phyloP scores from a whole-genome alignment of 305 asterid species.

The Fraxinus floribunda region DNA sequence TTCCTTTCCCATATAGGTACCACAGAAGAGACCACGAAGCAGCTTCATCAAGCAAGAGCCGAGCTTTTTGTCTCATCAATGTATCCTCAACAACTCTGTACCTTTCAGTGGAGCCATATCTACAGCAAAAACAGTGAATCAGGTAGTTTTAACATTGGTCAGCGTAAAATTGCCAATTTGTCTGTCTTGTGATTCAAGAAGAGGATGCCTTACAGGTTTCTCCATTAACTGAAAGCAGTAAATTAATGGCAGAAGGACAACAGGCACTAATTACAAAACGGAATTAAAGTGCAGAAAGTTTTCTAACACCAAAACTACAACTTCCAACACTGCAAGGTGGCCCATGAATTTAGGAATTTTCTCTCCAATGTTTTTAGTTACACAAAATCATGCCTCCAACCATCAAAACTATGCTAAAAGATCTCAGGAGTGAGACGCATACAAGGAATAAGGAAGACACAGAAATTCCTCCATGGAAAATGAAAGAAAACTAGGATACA shows the following conservation, averaged over 20 bases:
- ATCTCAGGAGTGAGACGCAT: not conserved
- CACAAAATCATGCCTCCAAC: not conserved
- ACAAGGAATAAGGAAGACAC: not conserved
- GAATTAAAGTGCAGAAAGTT: not conserved
- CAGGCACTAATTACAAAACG: slow-evolving; percentile 4
- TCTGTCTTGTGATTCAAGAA: not conserved
- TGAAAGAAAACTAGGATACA: not conserved
- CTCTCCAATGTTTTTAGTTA: not conserved
- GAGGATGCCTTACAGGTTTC: slow-evolving; percentile 1
- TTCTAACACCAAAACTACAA: slow-evolving; percentile 8
- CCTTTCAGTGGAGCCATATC: slow-evolving; percentile 81
- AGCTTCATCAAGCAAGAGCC: slow-evolving; percentile 87
- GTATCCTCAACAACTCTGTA: slow-evolving; percentile 81
- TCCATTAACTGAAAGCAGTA: slow-evolving; percentile 1
- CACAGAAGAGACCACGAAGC: slow-evolving; percentile 99
- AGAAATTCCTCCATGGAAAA: not conserved
- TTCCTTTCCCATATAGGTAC: slow-evolving; percentile 93
- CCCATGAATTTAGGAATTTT: not conserved
- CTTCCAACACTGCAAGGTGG: not conserved
- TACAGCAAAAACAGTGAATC: slow-evolving; percentile 37
- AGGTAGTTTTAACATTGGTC: slow-evolving; percentile 8
- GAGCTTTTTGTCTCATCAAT: slow-evolving; percentile 85
- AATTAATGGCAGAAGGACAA: not conserved
- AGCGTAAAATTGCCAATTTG: not conserved
- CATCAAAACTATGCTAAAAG: not conserved